These are phyloP conservation scores for Malbranchea cinnamomea DNA, from an alignment of 2,329 filamentous ascomycete genomes.

Conservation along the genomic window DNA sequence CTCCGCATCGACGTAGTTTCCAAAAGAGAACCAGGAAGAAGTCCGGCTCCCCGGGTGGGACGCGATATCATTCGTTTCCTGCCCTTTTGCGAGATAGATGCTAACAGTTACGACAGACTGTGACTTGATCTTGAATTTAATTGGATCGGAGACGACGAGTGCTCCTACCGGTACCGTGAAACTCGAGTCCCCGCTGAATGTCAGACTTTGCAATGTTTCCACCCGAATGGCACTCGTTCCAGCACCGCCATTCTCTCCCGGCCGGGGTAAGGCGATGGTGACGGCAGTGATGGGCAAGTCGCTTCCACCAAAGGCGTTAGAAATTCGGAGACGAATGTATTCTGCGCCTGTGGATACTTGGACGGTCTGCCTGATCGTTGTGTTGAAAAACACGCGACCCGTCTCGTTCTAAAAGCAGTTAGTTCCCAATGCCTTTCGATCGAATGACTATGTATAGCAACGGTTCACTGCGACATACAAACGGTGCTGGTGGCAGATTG, in stretches of 20 bases:
- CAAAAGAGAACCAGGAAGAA: constrained; percentile 43
- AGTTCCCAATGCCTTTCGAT: too few relatives aligned
- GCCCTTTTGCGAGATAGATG: constrained; percentile 43
- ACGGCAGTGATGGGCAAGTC: constrained; percentile 45
- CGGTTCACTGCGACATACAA: constrained; percentile 28
- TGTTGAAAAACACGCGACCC: constrained; percentile 38
- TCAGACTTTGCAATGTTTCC: constrained; percentile 37
- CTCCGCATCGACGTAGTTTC: constrained; percentile 38
- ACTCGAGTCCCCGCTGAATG: constrained; percentile 40
- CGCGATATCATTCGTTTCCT: constrained; percentile 43
- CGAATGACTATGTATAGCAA: too few relatives aligned
- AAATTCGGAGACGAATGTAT: constrained; percentile 46
- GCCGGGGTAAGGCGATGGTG: constrained; percentile 39
- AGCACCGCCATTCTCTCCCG: constrained; percentile 32
- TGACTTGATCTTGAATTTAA: constrained; percentile 38
- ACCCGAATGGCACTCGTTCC: constrained; percentile 40
- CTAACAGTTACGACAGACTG: constrained; percentile 42
- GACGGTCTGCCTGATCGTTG: constrained; percentile 52
- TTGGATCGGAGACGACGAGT: constrained; percentile 45
- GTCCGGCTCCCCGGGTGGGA: constrained; percentile 51
- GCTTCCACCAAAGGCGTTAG: constrained; percentile 49
- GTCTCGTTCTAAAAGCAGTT: constrained; percentile 32
- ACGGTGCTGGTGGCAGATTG: constrained; percentile 47
- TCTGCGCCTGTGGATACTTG: constrained; percentile 42
- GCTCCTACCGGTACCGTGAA: constrained; percentile 41